phyloP scores from a whole-genome alignment of 2,329 filamentous ascomycete genomes.

The Trichoderma sp. region DNA sequence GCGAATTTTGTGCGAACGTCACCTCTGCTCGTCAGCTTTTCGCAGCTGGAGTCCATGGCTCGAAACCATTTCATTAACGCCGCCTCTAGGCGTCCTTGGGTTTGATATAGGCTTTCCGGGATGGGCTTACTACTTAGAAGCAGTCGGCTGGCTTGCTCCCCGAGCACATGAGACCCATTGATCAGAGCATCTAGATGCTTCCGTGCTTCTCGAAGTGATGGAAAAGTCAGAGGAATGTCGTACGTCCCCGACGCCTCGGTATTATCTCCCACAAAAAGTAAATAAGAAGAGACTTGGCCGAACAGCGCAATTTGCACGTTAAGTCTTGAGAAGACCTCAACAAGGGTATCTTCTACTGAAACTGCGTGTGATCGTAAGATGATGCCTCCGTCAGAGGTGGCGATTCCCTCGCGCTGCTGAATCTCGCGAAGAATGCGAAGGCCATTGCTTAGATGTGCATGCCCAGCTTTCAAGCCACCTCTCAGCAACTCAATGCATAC shows the following conservation, averaged over 20 bases:
- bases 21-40: background rate
- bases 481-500: conserved; percentile 40
- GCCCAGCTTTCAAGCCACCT: conserved; percentile 28
- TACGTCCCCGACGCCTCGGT: conserved; percentile 19
- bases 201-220: conserved; percentile 2
- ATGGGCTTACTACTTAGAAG: background rate
- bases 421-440: conserved; percentile 29
- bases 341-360: conserved; percentile 21
- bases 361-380: conserved; percentile 13
- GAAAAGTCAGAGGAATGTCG: conserved; percentile 9
- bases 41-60: background rate
- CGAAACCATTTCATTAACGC: conserved; percentile 1
- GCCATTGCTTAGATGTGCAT: conserved; percentile 32
- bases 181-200: conserved; percentile 10
- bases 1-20: background rate
- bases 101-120: background rate
- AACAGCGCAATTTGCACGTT: conserved; percentile 30
- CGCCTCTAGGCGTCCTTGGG: background rate
- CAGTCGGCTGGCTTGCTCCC: background rate
- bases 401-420: conserved; percentile 10
- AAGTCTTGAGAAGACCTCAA: conserved; percentile 30
- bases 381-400: background rate
- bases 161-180: background rate
- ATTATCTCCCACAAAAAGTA: conserved; percentile 10
- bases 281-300: conserved; percentile 26